A percentile compares a stretch with the other conserved stretches of the same genome.
Evolutionary conservation across 805 yeast species (phyloP).

Genomic region (Zygoascus bituminiphila): DNA sequence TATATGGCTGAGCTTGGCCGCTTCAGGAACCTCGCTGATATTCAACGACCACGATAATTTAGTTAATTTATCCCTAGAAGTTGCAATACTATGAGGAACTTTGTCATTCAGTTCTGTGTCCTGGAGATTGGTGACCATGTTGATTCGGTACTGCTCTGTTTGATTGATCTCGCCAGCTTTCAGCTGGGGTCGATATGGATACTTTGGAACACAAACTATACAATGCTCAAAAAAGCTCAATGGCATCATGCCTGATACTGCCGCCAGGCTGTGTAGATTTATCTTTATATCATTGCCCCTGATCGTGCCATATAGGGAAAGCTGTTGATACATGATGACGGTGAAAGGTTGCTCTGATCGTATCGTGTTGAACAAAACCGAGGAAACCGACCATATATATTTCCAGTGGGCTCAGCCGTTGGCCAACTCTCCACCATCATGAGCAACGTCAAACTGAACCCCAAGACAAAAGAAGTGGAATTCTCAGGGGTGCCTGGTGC

Average conservation of each 20-base stretch:
- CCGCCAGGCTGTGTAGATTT: constrained; percentile 26
- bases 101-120: constrained; percentile 2
- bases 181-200: constrained; percentile 23
- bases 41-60: constrained; percentile 23
- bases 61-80: constrained; percentile 7
- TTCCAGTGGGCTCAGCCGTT: neutral
- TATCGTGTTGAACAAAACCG: neutral
- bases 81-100: constrained; percentile 6
- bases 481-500: constrained; percentile 79
- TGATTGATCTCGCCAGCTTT: constrained; percentile 28
- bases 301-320: constrained; percentile 27
- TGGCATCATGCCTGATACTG: constrained; percentile 32
- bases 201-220: constrained; percentile 28
- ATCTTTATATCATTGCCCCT: constrained; percentile 26
- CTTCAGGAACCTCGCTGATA: constrained; percentile 32
- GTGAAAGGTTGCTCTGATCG: constrained; percentile 1
- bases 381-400: neutral
- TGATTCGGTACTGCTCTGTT: constrained; percentile 29
- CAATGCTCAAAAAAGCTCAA: constrained; percentile 20
- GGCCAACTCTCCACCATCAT: neutral
- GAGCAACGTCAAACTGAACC: constrained; percentile 39
- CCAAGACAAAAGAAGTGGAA: constrained; percentile 61
- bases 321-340: constrained; percentile 28
- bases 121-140: constrained; percentile 7
- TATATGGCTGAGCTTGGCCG: constrained; percentile 37